Percentiles rank a stretch among this genome's conserved stretches.
Conservation (phyloP, 768 basidiomycete species). For the Cystofilobasidium capitatum region DNA sequence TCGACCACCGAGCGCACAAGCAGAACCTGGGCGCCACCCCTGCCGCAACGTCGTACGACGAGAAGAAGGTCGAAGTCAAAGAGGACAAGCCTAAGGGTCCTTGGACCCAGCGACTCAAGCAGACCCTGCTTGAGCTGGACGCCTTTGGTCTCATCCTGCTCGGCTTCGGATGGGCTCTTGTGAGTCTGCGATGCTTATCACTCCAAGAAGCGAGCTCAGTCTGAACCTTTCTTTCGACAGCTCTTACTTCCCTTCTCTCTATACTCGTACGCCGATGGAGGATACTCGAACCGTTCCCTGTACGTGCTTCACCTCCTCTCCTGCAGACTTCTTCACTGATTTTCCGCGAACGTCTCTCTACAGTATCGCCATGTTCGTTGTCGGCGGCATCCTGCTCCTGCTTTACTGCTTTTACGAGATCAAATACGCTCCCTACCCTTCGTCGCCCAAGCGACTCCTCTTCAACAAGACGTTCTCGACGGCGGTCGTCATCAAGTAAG, state of each 20-base stretch:
- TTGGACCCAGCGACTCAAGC: background rate
- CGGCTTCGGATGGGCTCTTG: constrained; percentile 29
- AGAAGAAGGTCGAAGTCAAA: background rate
- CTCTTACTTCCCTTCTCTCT: constrained; percentile 36
- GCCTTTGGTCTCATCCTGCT: constrained; percentile 35
- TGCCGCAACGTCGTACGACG: background rate
- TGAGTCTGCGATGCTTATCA: background rate
- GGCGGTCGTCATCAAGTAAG: constrained; percentile 9
- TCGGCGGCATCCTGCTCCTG: constrained; percentile 10
- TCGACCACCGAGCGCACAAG: constrained; percentile 10
- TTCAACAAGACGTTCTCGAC: constrained; percentile 16
- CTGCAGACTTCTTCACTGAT: too few species aligned
- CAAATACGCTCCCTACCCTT: constrained; percentile 1
- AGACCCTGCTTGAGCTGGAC: constrained; percentile 27
- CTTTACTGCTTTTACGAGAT: constrained; percentile 9
- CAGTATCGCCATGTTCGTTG: constrained; percentile 21
- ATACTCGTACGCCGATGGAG: constrained; percentile 30
- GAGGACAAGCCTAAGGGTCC: background rate
- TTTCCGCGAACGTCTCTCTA: background rate
- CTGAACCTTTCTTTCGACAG: constrained; percentile 24
- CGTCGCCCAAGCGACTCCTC: constrained; percentile 15
- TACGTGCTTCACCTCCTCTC: background rate
- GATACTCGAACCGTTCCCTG: constrained; percentile 31
- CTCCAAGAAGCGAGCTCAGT: background rate
- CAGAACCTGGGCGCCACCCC: background rate